Percentiles rank a stretch among this genome's conserved stretches.
Conservation (phyloP, 1,284 basidiomycete species). For the Ustilago lituana region DNA sequence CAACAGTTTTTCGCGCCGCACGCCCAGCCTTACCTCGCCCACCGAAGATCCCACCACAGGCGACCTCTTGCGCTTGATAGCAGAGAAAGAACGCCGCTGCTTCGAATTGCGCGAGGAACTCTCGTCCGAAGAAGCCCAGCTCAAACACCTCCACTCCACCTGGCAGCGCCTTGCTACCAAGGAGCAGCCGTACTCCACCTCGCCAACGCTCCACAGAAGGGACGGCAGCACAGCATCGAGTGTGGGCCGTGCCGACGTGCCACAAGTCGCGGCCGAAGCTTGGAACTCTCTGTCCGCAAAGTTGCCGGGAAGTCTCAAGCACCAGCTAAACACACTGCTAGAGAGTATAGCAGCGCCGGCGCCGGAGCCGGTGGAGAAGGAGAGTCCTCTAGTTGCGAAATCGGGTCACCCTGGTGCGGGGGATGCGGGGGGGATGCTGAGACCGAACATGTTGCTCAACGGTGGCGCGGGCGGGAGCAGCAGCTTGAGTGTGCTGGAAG, state of each 20-base stretch:
- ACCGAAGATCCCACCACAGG: neutral
- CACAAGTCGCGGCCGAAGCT: conserved; percentile 35
- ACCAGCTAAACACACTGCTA: conserved; percentile 31
- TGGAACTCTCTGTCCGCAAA: conserved; percentile 30
- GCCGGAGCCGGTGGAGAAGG: conserved; percentile 15
- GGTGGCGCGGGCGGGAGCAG: too few species aligned
- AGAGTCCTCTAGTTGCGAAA: neutral
- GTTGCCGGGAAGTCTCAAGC: conserved; percentile 31
- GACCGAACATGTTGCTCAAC: too few species aligned
- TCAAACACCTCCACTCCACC: conserved; percentile 18
- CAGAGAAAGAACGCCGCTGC: conserved; percentile 66
- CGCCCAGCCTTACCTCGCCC: conserved; percentile 4
- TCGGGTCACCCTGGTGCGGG: neutral
- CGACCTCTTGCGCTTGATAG: conserved; percentile 64
- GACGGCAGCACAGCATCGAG: conserved; percentile 7
- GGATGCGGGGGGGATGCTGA: neutral
- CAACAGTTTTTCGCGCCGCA: conserved; percentile 1
- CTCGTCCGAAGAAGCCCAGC: conserved; percentile 11
- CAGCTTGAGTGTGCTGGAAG: conserved; percentile 32
- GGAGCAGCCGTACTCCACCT: conserved; percentile 19
- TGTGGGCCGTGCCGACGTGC: conserved; percentile 11
- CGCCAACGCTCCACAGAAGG: conserved; percentile 11
- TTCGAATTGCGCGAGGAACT: conserved; percentile 65
- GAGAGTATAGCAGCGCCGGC: conserved; percentile 26
- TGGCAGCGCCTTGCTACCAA: conserved; percentile 32